Conservation (phyloP, 257 asterid genomes). For the Primulina tabacum region DNA sequence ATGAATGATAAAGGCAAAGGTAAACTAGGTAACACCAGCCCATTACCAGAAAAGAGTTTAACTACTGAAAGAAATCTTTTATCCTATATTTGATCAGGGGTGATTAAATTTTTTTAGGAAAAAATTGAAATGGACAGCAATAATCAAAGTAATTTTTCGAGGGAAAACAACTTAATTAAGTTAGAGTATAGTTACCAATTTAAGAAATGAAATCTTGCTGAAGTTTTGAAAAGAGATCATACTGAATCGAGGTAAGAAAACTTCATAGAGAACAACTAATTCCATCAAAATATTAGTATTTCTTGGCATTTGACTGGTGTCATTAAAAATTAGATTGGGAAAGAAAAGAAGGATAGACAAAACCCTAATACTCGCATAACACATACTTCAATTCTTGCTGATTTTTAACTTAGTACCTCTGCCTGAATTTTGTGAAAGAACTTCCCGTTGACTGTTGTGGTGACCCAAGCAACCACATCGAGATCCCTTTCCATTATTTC, state of each 20-base stretch:
- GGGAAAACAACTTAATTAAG: background rate
- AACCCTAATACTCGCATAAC: conserved; percentile 3
- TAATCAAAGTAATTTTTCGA: background rate
- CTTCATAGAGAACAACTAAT: background rate
- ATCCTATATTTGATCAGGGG: too few relatives aligned
- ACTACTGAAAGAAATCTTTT: too few relatives aligned
- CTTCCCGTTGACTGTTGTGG: conserved; percentile 33
- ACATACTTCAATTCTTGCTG: too few relatives aligned
- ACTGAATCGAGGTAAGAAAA: too few relatives aligned
- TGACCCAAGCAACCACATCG: conserved; percentile 36
- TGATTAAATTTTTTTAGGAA: too few relatives aligned
- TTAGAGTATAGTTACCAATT: background rate
- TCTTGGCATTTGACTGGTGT: background rate
- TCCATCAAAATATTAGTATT: background rate
- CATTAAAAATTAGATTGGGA: background rate
- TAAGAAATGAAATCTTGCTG: background rate
- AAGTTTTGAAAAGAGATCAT: background rate
- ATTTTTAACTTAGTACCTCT: conserved; percentile 34
- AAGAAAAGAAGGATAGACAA: background rate
- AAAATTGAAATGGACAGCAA: background rate
- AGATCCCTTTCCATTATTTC: conserved; percentile 34
- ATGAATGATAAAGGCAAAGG: background rate
- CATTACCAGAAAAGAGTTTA: too few relatives aligned
- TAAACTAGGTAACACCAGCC: background rate
- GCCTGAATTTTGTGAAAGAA: conserved; percentile 38